Evolutionary conservation across 495 filamentous ascomycete species (phyloP), one percentile per base, ranked within the genome.

Genomic region (Penicillium angulare): DNA sequence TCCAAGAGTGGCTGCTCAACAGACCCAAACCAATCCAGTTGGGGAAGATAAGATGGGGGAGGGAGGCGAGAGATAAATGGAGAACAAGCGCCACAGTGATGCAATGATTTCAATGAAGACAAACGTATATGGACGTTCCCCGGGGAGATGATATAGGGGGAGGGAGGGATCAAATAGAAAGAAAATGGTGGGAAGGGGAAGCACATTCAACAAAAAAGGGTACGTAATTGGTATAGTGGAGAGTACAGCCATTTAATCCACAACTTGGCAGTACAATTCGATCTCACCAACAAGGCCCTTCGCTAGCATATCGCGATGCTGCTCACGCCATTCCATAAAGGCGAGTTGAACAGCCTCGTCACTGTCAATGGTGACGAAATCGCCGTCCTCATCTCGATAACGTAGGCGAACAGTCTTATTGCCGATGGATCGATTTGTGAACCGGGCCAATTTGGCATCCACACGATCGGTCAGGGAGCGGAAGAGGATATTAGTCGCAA

Each of bases 331-430:
- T 55, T 92, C 90, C 68, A 91, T 84, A 61, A 97, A 97, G 15
- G 93, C 93, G 38, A 89, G 86, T 56, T 90, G 87, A 18, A 98
- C 92, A 49, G 96, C 93, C 56, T 98, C 93, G 56, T 98, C 92
- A 47, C 86, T 89, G 61, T 92, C 84, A 55, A 98, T 97, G 15
- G 83, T 92, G 36, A 98, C 88, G 60, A 84, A 91, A 61, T 97
- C 95, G 9, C 87, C 88, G 55, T 96, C 90, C 50, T 96, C 92
- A 62, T 98, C 95, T 40, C 84, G 79, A 68, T 97, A 98, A 49
- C 88, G 87, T 38, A 98, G 69, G 65, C 88, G 86, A 52, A 95
- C 79, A 43, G 83, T 84, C 49, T 88, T 88, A 57, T 78, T 81
- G 49, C 83, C 82, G 59, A 96, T 91, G 13, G 87, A 89, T 54